These are phyloP conservation scores for Cadophora luteo-olivacea DNA, from an alignment of 2,329 filamentous ascomycete species.

Conservation along the genomic window DNA sequence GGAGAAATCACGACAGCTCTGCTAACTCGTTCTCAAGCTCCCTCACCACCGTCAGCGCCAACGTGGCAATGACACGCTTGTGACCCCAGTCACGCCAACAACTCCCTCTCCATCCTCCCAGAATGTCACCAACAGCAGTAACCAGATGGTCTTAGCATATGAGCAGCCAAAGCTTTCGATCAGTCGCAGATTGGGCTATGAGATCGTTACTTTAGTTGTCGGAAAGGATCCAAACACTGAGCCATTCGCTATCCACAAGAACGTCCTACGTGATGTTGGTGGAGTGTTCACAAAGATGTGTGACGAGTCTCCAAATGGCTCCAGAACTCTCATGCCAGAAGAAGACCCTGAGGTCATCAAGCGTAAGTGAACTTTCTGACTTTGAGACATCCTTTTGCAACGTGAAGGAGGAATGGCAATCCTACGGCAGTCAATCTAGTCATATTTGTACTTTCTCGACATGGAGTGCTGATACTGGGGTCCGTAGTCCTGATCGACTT, in stretches of 20 bases:
- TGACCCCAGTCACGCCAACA: background rate
- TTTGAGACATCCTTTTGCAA: background rate
- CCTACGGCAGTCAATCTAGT: no score
- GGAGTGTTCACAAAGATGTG: constrained; percentile 12
- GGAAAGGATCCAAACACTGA: constrained; percentile 8
- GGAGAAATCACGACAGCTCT: background rate
- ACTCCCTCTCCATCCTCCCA: background rate
- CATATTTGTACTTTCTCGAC: background rate
- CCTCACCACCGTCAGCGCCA: background rate
- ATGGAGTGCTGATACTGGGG: background rate
- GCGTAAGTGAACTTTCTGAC: background rate
- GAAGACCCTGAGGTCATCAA: constrained; percentile 31
- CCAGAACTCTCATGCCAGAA: background rate
- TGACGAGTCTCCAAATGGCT: background rate
- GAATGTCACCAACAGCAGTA: background rate
- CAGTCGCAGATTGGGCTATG: constrained; percentile 30
- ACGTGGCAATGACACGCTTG: background rate
- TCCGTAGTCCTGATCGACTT: constrained; percentile 3
- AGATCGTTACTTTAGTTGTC: constrained; percentile 27
- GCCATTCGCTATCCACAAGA: constrained; percentile 30
- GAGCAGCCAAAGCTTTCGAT: constrained; percentile 18
- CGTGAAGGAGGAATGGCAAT: background rate
- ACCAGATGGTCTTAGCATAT: background rate
- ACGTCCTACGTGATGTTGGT: constrained; percentile 21
- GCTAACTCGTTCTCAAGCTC: background rate